Percentiles rank a stretch among this genome's conserved stretches.
Evolutionary conservation across 306 rosid genomes (phyloP).

Genomic region (Carpinus fangiana): DNA sequence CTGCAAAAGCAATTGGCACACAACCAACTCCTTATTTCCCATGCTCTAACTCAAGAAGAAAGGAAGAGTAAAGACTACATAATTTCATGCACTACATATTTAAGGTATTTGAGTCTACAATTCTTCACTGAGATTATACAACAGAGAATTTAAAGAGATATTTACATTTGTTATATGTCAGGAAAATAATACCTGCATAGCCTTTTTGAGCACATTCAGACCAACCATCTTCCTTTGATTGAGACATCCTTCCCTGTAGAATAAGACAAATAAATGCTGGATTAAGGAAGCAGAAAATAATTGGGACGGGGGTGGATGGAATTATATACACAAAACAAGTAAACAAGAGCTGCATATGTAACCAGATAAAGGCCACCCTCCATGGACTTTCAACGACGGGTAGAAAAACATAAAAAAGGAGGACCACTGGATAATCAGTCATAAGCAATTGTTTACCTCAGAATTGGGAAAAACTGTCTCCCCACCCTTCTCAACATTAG

Average conservation of each 20-base stretch:
- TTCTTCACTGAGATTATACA: neutral
- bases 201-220: constrained; percentile 84
- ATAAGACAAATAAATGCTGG: constrained; percentile 18
- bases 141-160: neutral
- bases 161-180: neutral
- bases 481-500: constrained; percentile 84
- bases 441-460: constrained; percentile 47
- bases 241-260: constrained; percentile 47
- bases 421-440: neutral
- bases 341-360: neutral
- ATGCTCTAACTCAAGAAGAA: neutral
- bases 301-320: neutral
- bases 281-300: neutral
- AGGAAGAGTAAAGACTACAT: neutral
- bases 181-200: constrained; percentile 67
- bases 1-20: neutral
- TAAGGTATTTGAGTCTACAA: neutral
- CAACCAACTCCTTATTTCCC: neutral
- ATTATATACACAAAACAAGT: neutral
- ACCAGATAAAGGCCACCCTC: neutral
- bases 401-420: neutral
- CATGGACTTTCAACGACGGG: neutral
- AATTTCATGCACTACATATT: neutral
- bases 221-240: constrained; percentile 49
- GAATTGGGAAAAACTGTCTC: constrained; percentile 87